Evolutionary conservation across 768 basidiomycete species (phyloP).

Genomic region (Lactarius indigo): DNA sequence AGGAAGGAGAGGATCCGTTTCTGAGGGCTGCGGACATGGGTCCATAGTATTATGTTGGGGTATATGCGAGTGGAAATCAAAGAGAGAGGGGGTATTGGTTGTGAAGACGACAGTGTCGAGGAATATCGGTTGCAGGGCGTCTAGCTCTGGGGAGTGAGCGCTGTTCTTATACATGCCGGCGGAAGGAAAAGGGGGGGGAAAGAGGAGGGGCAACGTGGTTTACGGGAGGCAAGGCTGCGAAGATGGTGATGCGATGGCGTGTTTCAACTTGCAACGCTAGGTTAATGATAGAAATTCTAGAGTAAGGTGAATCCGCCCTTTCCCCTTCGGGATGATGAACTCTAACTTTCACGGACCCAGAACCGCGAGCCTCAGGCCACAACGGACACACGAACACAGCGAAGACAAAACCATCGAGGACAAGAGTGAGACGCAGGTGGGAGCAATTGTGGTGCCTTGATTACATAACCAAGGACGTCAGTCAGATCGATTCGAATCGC

Average conservation of each 20-base stretch:
- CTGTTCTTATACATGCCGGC: conserved; percentile 10
- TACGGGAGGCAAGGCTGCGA: conserved; percentile 9
- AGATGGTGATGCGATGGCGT: not conserved
- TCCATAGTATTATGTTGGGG: conserved; percentile 13
- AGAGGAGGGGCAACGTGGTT: conserved; percentile 14
- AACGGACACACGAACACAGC: not conserved
- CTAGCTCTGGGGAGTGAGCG: not conserved
- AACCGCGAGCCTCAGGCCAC: not conserved
- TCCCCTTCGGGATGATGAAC: not conserved
- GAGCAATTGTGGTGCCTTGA: not conserved
- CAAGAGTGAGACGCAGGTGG: not conserved
- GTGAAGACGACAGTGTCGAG: not conserved
- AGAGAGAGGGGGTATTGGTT: not conserved
- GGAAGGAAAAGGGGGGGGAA: not conserved
- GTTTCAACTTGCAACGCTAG: not conserved
- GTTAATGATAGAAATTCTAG: conserved; percentile 1
- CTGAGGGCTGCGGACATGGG: conserved; percentile 3
- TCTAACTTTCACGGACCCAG: not conserved
- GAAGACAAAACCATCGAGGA: not conserved
- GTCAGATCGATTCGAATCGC: conserved; percentile 11
- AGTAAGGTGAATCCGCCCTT: not conserved
- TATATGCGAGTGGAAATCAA: not conserved
- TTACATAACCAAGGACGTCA: conserved; percentile 4
- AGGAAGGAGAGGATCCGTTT: conserved; percentile 22
- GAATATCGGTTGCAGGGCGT: not conserved